Base-by-base conservation (phyloP, 805 yeast species). In the Hanseniaspora singularis region DNA sequence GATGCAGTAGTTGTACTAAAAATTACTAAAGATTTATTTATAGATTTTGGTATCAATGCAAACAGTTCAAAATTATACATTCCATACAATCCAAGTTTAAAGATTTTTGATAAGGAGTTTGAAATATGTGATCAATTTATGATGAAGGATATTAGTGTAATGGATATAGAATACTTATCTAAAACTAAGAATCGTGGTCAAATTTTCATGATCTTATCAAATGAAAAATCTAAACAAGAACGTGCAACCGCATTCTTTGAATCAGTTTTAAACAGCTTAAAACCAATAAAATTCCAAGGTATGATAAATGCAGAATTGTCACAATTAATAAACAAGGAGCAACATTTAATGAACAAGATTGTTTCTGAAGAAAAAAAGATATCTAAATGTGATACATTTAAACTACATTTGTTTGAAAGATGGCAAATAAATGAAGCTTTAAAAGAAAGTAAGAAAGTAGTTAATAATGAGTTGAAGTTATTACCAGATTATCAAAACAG, bases 401-500 rank as follows among this genome's bases (percentile, higher is more conserved):
- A 27, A 30, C 20, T 44, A n/a, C 48, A 44, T 28, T 31, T 44
- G 15, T 44, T 44, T 24, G 48, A 44, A 16, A 44, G 22, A 37
- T 44, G 48, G 48, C 48, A 28, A 38, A 51, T 39, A 14, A 31
- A 33, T 16, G 48, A 44, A 10, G 61, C 69, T 0, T 60, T 85
- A 54, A 76, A 37, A 23, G 48, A 37, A 19, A 33, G 41, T 26
- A 44, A 37, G 28, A 30, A 34, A 19, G 73, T 87, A 52, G 80
- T 94, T 1, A 94, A 85, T 50, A 95, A 88, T 54, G 92, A 88
- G 56, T 66, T 92, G 56, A 95, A 85, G 53, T 67, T 92, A 38
- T 68, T 92, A 31, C 97, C 98, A 0, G 96, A 92, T 59, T 92
- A 92, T 58, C 94, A 86, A 57, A 94, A 85, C 61, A 74, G 98